Base-by-base conservation (phyloP, 495 filamentous ascomycete genomes). In the Usnea hakonensis region DNA sequence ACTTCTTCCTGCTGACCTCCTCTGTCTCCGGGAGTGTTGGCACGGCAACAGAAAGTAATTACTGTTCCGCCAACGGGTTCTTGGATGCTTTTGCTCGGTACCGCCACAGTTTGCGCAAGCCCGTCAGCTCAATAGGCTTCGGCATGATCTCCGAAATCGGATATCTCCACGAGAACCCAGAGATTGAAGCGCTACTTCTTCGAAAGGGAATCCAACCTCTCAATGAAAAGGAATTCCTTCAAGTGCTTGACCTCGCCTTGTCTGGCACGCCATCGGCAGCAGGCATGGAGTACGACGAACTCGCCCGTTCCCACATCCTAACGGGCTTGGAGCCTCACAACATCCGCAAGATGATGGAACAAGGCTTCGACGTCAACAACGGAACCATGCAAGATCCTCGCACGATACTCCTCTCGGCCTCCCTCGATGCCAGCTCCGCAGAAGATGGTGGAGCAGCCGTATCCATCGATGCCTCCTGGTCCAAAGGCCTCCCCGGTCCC, bases 141-240 rank as follows among this genome's bases (percentile, higher is more conserved):
- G 65, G 69, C 9, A 65, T 68, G 57, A 66, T 74, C 46, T 55
- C 62, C 2, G 69, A 69, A 17, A 64, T 71, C n/a, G 72, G 72
- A 30, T 65, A 68, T 59, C 41, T 79, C 14, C 64, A 69, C 32
- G 74, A 78, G 58, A 72, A 76, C 50, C 58, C 64, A 10, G 71
- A 72, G 37, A 65, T 77, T n/a, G 74, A 77, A 59, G 67, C 43
- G 14, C 61, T 67, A 23, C 62, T 75, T 6, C 57, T 68, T 6
- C 70, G 73, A 13, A 71, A 69, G 16, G 71, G 71, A n/a, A 57
- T 75, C 23, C 68, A 73, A 13, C 37, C 71, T 5, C 23, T 75
- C 46, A 64, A 66, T 30, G 76, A 74, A 52, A 69, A 73, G 19
- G 75, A 77, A 52, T 44, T 75, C 19, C 63, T 76, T 2, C 71